These are phyloP conservation scores for Scleroderma citrinum DNA, from an alignment of 768 basidiomycete genomes.

Conservation along the genomic window DNA sequence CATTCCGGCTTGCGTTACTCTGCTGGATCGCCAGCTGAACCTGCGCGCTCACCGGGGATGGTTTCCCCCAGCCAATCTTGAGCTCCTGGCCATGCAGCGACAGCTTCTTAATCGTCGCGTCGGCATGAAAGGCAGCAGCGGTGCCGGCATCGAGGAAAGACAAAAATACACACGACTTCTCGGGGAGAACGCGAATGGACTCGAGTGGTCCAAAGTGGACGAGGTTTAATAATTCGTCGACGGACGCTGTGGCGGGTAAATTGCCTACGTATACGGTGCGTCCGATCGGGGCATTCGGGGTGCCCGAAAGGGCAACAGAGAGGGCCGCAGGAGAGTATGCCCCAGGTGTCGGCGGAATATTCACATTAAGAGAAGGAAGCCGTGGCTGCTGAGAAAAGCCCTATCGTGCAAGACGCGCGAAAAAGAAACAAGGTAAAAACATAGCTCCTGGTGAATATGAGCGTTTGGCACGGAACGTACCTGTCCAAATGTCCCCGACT, in stretches of 20 bases:
- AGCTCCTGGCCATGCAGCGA: constrained; percentile 92
- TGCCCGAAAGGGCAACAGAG: constrained; percentile 61
- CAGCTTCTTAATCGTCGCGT: constrained; percentile 92
- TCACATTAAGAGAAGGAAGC: constrained; percentile 57
- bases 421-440: constrained; percentile 1
- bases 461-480: constrained; percentile 26
- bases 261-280: constrained; percentile 98
- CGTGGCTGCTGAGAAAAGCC: constrained; percentile 44
- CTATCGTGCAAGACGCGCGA: constrained; percentile 22
- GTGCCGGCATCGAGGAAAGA: constrained; percentile 93
- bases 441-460: neutral
- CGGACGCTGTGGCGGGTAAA: constrained; percentile 89
- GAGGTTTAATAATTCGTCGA: constrained; percentile 95
- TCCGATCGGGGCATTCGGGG: constrained; percentile 50
- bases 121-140: constrained; percentile 95
- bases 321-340: constrained; percentile 78
- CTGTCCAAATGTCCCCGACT: constrained; percentile 68
- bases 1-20: constrained; percentile 91
- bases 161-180: constrained; percentile 96
- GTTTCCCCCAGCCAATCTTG: constrained; percentile 98
- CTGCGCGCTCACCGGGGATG: constrained; percentile 78
- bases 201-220: constrained; percentile 98
- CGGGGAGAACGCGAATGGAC: constrained; percentile 88
- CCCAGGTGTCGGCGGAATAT: constrained; percentile 65
- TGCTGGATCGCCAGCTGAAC: constrained; percentile 86